Evolutionary conservation across 805 yeast species (phyloP).

Genomic region (Candida silvatica): DNA sequence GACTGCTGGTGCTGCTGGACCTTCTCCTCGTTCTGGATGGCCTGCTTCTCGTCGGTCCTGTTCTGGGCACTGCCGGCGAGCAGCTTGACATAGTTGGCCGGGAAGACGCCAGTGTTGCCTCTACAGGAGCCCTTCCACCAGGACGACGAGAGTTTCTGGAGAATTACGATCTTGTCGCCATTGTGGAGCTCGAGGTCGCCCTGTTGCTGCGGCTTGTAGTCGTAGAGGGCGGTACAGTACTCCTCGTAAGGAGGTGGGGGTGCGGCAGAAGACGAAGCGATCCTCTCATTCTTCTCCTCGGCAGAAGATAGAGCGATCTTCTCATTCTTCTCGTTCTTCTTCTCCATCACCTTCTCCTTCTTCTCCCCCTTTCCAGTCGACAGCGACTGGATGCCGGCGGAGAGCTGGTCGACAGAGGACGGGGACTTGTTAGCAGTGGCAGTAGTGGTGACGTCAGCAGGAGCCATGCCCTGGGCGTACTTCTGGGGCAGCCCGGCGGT

Average conservation of each 20-base stretch:
- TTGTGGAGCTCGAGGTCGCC: slow-evolving; percentile 59
- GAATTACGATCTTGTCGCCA: slow-evolving; percentile 64
- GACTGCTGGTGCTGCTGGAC: slow-evolving; percentile 4
- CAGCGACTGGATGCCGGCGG: background rate
- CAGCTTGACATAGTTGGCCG: slow-evolving; percentile 71
- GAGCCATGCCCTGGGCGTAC: slow-evolving; percentile 39
- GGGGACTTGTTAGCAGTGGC: slow-evolving; percentile 10
- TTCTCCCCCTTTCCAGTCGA: background rate
- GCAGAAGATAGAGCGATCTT: slow-evolving; percentile 4
- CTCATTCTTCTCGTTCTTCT: too few species aligned
- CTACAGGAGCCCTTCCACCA: slow-evolving; percentile 84
- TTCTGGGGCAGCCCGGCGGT: slow-evolving; percentile 45
- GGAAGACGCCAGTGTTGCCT: slow-evolving; percentile 72
- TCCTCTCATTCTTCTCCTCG: slow-evolving; percentile 3
- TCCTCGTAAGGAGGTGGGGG: slow-evolving; percentile 7
- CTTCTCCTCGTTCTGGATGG: background rate
- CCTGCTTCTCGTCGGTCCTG: background rate
- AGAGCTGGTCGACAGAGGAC: slow-evolving; percentile 11
- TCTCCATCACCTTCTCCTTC: slow-evolving; percentile 5
- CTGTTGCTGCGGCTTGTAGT: slow-evolving; percentile 62
- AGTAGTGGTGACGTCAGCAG: slow-evolving; percentile 3
- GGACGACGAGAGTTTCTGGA: slow-evolving; percentile 69
- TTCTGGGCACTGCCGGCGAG: slow-evolving; percentile 9
- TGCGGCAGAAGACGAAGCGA: background rate
- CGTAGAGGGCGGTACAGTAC: slow-evolving; percentile 63